phyloP scores from a whole-genome alignment of 108 stramenopile species.

The Fistulifera pelliculosa region DNA sequence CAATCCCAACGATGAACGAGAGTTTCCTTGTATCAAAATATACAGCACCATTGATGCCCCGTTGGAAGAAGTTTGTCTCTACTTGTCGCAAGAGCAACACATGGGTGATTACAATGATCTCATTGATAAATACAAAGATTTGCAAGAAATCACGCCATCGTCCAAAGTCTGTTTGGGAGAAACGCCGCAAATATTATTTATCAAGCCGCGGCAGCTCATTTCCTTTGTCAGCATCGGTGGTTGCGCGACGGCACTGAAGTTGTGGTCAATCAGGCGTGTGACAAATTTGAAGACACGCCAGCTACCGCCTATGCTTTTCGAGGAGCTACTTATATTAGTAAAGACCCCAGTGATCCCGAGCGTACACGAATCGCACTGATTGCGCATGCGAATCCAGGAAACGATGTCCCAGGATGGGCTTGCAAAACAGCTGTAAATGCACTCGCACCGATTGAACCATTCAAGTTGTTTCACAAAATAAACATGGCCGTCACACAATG shows the following conservation, averaged over 20 bases:
- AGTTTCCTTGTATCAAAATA: conserved; percentile 72
- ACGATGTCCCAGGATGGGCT: conserved; percentile 39
- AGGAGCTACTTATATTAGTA: conserved; percentile 72
- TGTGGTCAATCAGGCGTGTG: conserved; percentile 79
- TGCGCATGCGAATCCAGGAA: conserved; percentile 41
- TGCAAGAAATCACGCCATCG: conserved; percentile 37
- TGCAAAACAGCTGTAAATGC: conserved; percentile 70
- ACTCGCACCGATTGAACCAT: conserved; percentile 76
- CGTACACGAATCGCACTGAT: conserved; percentile 61
- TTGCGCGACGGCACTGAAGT: conserved; percentile 67
- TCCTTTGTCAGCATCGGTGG: conserved; percentile 84
- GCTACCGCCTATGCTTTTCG: conserved; percentile 69
- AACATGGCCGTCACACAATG: conserved; percentile 20
- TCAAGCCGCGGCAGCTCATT: conserved; percentile 77
- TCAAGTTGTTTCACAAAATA: conserved; percentile 69
- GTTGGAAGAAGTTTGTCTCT: conserved; percentile 68
- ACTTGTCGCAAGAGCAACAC: conserved; percentile 45
- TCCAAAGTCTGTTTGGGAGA: conserved; percentile 75
- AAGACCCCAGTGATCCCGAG: conserved; percentile 61
- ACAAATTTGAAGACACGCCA: conserved; percentile 56
- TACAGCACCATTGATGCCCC: conserved; percentile 72
- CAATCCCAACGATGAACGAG: conserved; percentile 23
- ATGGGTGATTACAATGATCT: conserved; percentile 73
- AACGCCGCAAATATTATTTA: conserved; percentile 71
- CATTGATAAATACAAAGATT: conserved; percentile 44